Base-by-base conservation (phyloP, 2,329 filamentous ascomycete species). In the Pochonia chlamydosporia region DNA sequence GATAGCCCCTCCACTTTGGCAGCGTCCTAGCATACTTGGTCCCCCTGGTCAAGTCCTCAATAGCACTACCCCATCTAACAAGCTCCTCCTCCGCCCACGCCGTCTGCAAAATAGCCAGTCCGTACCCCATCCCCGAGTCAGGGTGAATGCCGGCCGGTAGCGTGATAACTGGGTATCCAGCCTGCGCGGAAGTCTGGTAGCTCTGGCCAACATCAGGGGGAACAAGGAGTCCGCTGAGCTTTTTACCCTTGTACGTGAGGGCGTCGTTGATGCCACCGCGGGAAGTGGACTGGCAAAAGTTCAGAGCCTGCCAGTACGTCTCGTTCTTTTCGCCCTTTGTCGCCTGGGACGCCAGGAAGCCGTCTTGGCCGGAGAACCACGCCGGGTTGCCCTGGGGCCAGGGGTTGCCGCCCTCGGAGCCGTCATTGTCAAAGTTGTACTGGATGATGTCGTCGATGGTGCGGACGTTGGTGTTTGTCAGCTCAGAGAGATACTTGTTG, bases 141-240 rank as follows among this genome's bases (percentile, higher is more conserved):
- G 60, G 65, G 53, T 76, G 70, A 5, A 80, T 67, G 1, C 82
- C 82, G 0, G 75, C 81, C 0, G 86, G 86, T 1, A 90, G 60
- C 0, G 85, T 87, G 43, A 89, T 72, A 59, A 87, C 74, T 0
- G 85, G 86, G 58, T 89, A 90, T 0, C 85, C 85, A 5, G 86
- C 87, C 64, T 89, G 84, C 0, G 87, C 86, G 0, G 84, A 82
- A 49, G 87, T 78, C 63, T 87, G 81, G 52, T 81, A 81, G 4
- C 78, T 78, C 61, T 87, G 82, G 0, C 76, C 85, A 3, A 85
- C 81, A 57, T 85, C 80, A 0, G 84, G 73, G 5, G 85, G 85
- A 0, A 87, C 82, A 1, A 91, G 70, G 3, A 90, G 69, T 2
- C 77, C 85, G 47, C 81, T 74, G 1, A 89, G 67, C 18, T 64